Evolutionary conservation across 1,139 yeast species (phyloP).

Genomic region (Yamadazyma triangularis): DNA sequence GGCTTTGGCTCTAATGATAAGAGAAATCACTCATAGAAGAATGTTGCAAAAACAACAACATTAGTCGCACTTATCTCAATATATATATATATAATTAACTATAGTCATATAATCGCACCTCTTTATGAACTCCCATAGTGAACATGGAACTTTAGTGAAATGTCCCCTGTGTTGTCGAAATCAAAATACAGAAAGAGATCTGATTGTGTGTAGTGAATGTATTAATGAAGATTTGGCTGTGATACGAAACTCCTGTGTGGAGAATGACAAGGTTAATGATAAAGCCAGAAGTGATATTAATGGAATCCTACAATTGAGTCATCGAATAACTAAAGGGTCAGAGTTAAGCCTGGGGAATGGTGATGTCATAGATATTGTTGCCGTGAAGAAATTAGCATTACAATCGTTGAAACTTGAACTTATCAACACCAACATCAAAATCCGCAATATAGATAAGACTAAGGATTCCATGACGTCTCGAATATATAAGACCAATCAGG

Average conservation of each 20-base stretch:
- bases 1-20: constrained; percentile 48
- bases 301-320: constrained; percentile 19
- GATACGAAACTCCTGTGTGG: constrained; percentile 20
- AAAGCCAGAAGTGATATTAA: constrained; percentile 22
- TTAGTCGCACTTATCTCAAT: too few species aligned
- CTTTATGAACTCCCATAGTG: background rate
- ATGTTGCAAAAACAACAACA: constrained; percentile 16
- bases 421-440: constrained; percentile 19
- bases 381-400: constrained; percentile 37
- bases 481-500: constrained; percentile 13
- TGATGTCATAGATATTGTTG: constrained; percentile 4
- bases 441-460: constrained; percentile 20
- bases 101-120: too few species aligned
- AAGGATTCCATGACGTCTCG: constrained; percentile 12
- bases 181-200: constrained; percentile 7
- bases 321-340: constrained; percentile 11
- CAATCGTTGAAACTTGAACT: constrained; percentile 41
- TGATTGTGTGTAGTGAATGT: constrained; percentile 19
- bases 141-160: background rate
- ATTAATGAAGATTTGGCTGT: constrained; percentile 16
- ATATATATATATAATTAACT: too few species aligned
- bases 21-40: constrained; percentile 52
- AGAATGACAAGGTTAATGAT: constrained; percentile 20
- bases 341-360: background rate
- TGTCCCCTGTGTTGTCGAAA: constrained; percentile 15